phyloP scores from a whole-genome alignment of 2,329 filamentous ascomycete species.

The Colletotrichum sp. region DNA sequence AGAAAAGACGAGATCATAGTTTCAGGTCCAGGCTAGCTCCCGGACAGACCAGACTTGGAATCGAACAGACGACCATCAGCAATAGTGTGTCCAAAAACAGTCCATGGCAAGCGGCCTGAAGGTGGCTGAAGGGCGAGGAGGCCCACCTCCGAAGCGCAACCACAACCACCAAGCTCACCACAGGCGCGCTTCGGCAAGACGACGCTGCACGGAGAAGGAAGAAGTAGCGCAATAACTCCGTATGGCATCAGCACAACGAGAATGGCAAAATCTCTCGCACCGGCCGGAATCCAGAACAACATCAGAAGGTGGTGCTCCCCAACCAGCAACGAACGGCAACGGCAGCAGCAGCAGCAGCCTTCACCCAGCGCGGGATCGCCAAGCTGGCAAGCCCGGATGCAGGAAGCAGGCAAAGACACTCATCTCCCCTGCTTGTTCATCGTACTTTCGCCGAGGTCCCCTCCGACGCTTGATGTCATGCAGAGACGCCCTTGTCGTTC shows the following conservation, averaged over 20 bases:
- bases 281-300: background rate
- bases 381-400: slow-evolving; percentile 21
- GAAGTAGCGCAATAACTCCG: slow-evolving; percentile 10
- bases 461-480: slow-evolving; percentile 16
- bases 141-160: slow-evolving; percentile 11
- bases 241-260: slow-evolving; percentile 15
- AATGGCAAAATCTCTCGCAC: slow-evolving; percentile 14
- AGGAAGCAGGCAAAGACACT: slow-evolving; percentile 20
- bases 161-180: background rate
- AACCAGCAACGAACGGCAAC: background rate
- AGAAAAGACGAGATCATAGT: slow-evolving; percentile 11
- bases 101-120: slow-evolving; percentile 13
- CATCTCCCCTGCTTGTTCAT: slow-evolving; percentile 13
- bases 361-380: slow-evolving; percentile 1
- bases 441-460: slow-evolving; percentile 5
- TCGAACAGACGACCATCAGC: slow-evolving; percentile 12
- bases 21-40: slow-evolving; percentile 18
- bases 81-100: slow-evolving; percentile 4
- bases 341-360: background rate
- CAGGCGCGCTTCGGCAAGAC: slow-evolving; percentile 14
- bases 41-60: slow-evolving; percentile 10
- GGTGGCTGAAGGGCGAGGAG: slow-evolving; percentile 11
- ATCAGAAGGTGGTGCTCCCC: background rate
- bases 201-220: slow-evolving; percentile 7
- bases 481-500: slow-evolving; percentile 1